A percentile compares a stretch with the other conserved stretches of the same genome.
Conservation (phyloP, 306 rosid species). For the Vachellia collinsii region DNA sequence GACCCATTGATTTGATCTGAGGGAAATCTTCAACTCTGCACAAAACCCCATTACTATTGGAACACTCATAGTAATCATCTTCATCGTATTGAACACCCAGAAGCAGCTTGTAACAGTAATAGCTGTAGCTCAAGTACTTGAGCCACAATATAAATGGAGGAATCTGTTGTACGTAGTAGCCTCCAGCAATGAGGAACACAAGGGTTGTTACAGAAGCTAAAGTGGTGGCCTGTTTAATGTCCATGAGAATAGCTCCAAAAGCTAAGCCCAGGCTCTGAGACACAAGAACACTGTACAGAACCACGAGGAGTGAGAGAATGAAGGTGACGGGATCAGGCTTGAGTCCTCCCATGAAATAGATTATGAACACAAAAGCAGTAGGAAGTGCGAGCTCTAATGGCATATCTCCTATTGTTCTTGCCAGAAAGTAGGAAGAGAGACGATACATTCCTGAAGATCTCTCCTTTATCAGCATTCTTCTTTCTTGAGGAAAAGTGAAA, state of each 20-base stretch:
- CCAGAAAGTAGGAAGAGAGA: slow-evolving; percentile 78
- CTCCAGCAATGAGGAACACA: slow-evolving; percentile 87
- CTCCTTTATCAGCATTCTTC: slow-evolving; percentile 78
- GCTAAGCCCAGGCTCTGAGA: slow-evolving; percentile 86
- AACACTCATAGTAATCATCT: slow-evolving; percentile 74
- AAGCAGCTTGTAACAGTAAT: slow-evolving; percentile 79
- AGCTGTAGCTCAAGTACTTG: slow-evolving; percentile 82
- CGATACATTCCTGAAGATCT: slow-evolving; percentile 82
- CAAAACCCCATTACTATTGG: slow-evolving; percentile 51
- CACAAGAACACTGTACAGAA: slow-evolving; percentile 81
- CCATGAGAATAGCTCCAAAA: slow-evolving; percentile 85
- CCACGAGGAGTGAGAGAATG: slow-evolving; percentile 64
- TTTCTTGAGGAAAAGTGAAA: slow-evolving; percentile 86
- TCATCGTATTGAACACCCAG: slow-evolving; percentile 74
- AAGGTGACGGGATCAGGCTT: slow-evolving; percentile 69
- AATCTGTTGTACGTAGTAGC: slow-evolving; percentile 75
- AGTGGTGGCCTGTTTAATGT: slow-evolving; percentile 79
- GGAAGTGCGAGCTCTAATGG: slow-evolving; percentile 88
- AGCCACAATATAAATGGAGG: slow-evolving; percentile 82
- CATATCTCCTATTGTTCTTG: slow-evolving; percentile 77
- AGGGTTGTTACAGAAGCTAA: slow-evolving; percentile 82
- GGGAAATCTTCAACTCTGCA: slow-evolving; percentile 70
- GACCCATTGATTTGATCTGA: slow-evolving; percentile 62
- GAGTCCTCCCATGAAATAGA: slow-evolving; percentile 91
- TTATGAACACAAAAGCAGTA: slow-evolving; percentile 69